Evolutionary conservation across 2,329 filamentous ascomycete genomes (phyloP), one percentile per base, ranked within the genome.

Genomic region (Mycosphaerella arachidis): DNA sequence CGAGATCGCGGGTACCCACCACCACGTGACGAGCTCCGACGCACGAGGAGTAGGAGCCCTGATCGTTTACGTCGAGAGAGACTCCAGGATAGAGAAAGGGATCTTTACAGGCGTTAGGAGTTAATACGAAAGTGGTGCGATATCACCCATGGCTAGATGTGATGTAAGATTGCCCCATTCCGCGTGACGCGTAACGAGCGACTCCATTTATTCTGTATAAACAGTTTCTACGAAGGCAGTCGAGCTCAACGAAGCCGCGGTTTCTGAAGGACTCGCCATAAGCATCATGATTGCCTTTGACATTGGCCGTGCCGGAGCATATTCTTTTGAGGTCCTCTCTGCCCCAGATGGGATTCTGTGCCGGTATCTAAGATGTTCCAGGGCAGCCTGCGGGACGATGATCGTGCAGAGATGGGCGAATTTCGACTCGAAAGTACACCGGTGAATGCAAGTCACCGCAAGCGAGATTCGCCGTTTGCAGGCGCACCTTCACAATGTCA

Each of bases 1-100:
- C 66, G 66, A 30, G 68, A 66, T 27, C 62, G 67, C 24, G 62
- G 64, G 16, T 60, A 64, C 24, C 63, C 70, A 6, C 29, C 50
- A 45, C 55, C 66, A 50, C 56, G 64, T 33, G 66, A 66, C n/a
- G 68, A 69, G 20, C 60, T 65, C 27, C 62, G 73, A 52, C 58
- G 71, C 57, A 72, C 68, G 31, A 61, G 71, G 50, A 72, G 70
- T 59, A 55, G 71, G 30, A 71, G 70, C 60, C 70, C 69, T 6
- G 68, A 66, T 9, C 48, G 67, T 46, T 60, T 60, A 48, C 60
- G 66, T 51, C 61, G 71, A n/a, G 72, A 72, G 55, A 65, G 73
- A 60, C 53, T 73, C 51, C 70, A 73, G 56, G 68, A 75, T 53
- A 66, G 74, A 30, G 73, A 75, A 55, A 67, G 72, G 48, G 73